Evolutionary conservation across 352 stramenopile species (phyloP).

Genomic region (Globisporangium alternatum): DNA sequence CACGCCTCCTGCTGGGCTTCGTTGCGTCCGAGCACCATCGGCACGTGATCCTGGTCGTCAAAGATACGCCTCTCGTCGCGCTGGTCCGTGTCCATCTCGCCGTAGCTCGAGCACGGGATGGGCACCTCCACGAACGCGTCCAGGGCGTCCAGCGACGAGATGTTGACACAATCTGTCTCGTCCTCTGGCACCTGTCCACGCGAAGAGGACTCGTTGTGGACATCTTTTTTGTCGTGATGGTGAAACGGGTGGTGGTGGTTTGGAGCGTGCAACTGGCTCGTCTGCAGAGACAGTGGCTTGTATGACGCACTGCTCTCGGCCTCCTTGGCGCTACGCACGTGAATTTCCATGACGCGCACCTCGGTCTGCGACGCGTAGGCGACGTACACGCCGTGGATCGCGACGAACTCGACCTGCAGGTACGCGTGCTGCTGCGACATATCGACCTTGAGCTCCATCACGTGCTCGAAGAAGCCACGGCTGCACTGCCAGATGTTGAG

Average conservation of each 20-base stretch:
- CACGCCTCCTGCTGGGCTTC: slow-evolving; percentile 74
- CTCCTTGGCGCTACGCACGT: slow-evolving; percentile 53
- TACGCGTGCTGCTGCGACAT: slow-evolving; percentile 70
- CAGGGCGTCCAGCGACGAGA: slow-evolving; percentile 36
- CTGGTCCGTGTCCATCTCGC: slow-evolving; percentile 42
- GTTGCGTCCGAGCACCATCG: slow-evolving; percentile 62
- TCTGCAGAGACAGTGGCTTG: slow-evolving; percentile 7
- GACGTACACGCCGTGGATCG: slow-evolving; percentile 79
- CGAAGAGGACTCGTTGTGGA: slow-evolving; percentile 3
- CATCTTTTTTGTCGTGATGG: slow-evolving; percentile 3
- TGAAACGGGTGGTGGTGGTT: background rate
- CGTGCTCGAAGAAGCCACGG: slow-evolving; percentile 83
- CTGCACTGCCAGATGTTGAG: slow-evolving; percentile 88
- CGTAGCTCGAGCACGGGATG: slow-evolving; percentile 55
- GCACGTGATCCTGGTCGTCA: slow-evolving; percentile 54
- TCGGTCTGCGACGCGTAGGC: slow-evolving; percentile 73
- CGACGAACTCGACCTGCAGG: slow-evolving; percentile 71
- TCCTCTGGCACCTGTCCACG: slow-evolving; percentile 32
- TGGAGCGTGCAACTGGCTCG: background rate
- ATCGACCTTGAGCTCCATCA: slow-evolving; percentile 86
- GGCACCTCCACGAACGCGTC: slow-evolving; percentile 53
- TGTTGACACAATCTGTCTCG: slow-evolving; percentile 38
- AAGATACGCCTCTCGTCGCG: slow-evolving; percentile 52
- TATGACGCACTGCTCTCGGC: background rate
- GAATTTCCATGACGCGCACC: slow-evolving; percentile 81